These are phyloP conservation scores for Cryptococcus sp. DNA, from an alignment of 1,284 basidiomycete genomes.

Conservation along the genomic window DNA sequence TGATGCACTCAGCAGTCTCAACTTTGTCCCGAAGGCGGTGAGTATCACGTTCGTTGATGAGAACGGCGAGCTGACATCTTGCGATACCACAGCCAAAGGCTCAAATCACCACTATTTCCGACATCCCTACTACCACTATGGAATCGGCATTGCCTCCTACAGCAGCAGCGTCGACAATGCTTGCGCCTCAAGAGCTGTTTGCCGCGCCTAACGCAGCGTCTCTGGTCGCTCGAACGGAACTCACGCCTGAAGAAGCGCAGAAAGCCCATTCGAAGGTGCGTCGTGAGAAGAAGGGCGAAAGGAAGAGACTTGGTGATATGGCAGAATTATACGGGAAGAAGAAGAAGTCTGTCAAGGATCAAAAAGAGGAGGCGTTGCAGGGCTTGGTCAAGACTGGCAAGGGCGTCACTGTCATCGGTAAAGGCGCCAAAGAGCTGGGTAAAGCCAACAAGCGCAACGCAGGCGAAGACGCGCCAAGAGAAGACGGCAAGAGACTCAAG, in stretches of 20 bases:
- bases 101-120: slow-evolving; percentile 80
- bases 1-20: slow-evolving; percentile 90
- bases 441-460: slow-evolving; percentile 42
- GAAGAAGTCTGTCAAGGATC: slow-evolving; percentile 64
- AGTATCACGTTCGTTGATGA: slow-evolving; percentile 31
- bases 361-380: slow-evolving; percentile 78
- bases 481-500: slow-evolving; percentile 47
- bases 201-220: slow-evolving; percentile 60
- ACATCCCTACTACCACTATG: slow-evolving; percentile 78
- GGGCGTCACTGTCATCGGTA: slow-evolving; percentile 80
- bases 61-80: neutral
- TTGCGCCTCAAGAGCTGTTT: slow-evolving; percentile 93
- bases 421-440: slow-evolving; percentile 56
- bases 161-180: slow-evolving; percentile 72
- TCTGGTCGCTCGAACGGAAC: slow-evolving; percentile 69
- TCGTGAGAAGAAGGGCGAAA: slow-evolving; percentile 71
- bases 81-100: slow-evolving; percentile 73
- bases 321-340: slow-evolving; percentile 65
- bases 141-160: slow-evolving; percentile 89
- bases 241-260: slow-evolving; percentile 83
- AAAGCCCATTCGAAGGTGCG: slow-evolving; percentile 69
- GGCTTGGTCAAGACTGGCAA: slow-evolving; percentile 79
- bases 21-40: slow-evolving; percentile 93
- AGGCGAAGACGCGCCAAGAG: slow-evolving; percentile 17
- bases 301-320: slow-evolving; percentile 68